Evolutionary conservation across 2,329 filamentous ascomycete genomes (phyloP), one percentile per base, ranked within the genome.

Genomic region (Ceratocystis papillata): DNA sequence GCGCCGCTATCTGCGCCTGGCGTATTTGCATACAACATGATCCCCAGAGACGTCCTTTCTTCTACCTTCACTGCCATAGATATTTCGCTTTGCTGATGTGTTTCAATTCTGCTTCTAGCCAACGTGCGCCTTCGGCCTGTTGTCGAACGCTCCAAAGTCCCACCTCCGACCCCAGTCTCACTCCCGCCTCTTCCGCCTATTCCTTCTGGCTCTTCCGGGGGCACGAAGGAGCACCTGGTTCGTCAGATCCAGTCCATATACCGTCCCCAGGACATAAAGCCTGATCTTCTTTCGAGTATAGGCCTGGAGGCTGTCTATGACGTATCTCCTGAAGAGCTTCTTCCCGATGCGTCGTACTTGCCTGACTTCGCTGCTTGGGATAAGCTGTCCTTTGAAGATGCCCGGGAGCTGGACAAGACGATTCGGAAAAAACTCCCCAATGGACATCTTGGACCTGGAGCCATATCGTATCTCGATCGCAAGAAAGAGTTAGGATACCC

Each of bases 391-490:
- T 68, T 76, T 7, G 81, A 84, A 33, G 77, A 81, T 69, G 80
- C 80, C 66, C 76, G 76, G 50, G 75, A 78, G 45, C 74, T 73
- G 69, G 82, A 84, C 67, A 74, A 78, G 50, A 74, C 76, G 46
- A 81, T 82, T 22, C 77, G 78, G 20, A 75, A 69, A 33, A 77
- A 75, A 3, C 73, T 87, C 60, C 80, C 76, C 69, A 84, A 81
- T 65, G 81, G 81, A 28, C 80, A 77, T 65, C 70, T 77, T 22
- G 83, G 82, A 1, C 84, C 84, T 1, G 83, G 84, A 46, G 80
- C 80, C 62, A 78, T 80, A 65, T 78, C 79, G 50, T 87, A 85
- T 69, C 72, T 81, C 8, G 84, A 87, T 68, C 81, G 83, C 64
- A 79, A 78, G 70, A 78, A 77, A 46, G 83, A 87, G 74, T 77